Evolutionary conservation across 169 alveolate species (phyloP).

Genomic region (Eimeria tenella): DNA sequence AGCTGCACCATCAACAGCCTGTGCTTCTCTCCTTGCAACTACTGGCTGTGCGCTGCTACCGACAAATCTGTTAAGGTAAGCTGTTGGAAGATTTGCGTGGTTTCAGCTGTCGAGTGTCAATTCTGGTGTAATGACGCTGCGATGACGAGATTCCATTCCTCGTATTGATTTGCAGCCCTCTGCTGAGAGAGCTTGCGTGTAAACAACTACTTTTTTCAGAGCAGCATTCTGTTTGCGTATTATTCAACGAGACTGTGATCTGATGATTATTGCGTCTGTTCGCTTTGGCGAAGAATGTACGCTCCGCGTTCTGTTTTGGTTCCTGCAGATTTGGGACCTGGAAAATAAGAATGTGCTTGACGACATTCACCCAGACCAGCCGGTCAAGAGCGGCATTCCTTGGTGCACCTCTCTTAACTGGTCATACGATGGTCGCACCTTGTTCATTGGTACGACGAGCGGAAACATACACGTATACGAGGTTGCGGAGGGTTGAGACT

Average conservation of each 20-base stretch:
- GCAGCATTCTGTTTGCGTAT: neutral
- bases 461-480: slow-evolving; percentile 94
- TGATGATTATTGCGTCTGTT: no score
- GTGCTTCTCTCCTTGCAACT: slow-evolving; percentile 97
- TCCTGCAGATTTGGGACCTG: slow-evolving; percentile 92
- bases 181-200: slow-evolving; percentile 20
- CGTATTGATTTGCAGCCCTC: slow-evolving; percentile 71
- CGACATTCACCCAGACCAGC: slow-evolving; percentile 92
- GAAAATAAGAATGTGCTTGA: slow-evolving; percentile 95
- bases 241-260: no score
- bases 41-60: slow-evolving; percentile 98
- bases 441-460: slow-evolving; percentile 95
- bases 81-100: neutral
- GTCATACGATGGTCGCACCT: slow-evolving; percentile 95
- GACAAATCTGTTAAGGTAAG: slow-evolving; percentile 94
- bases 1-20: slow-evolving; percentile 95
- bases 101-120: no score
- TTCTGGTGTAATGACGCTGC: neutral
- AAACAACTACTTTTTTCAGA: neutral
- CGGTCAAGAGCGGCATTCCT: slow-evolving; percentile 94
- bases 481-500: slow-evolving; percentile 79
- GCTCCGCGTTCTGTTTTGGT: neutral
- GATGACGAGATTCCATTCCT: slow-evolving; percentile 76
- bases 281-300: no score
- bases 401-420: slow-evolving; percentile 96